A percentile compares a stretch with the other conserved stretches of the same genome.
Evolutionary conservation across 2,329 filamentous ascomycete species (phyloP).

Genomic region (Incumbomyces lentus): DNA sequence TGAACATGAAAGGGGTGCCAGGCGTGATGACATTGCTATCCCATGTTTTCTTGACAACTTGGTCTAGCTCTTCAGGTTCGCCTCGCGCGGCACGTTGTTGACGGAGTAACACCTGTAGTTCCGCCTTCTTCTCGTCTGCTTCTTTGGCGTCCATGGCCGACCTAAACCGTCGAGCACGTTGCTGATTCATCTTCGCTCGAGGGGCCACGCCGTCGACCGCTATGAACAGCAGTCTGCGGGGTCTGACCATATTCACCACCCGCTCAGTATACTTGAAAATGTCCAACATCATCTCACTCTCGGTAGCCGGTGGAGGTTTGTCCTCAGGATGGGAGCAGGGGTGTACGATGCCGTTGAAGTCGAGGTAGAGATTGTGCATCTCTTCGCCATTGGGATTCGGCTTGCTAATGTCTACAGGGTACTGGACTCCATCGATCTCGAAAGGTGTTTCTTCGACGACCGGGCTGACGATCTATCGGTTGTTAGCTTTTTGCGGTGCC

Average conservation of each 20-base stretch:
- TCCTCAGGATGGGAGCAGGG: constrained; percentile 97
- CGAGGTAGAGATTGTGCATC: constrained; percentile 93
- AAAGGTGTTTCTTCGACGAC: constrained; percentile 79
- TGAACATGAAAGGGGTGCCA: constrained; percentile 97
- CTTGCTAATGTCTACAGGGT: constrained; percentile 73
- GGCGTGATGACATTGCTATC: constrained; percentile 84
- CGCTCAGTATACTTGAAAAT: constrained; percentile 98
- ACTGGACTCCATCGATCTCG: constrained; percentile 69
- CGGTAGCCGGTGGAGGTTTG: constrained; percentile 75
- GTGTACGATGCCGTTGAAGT: constrained; percentile 99
- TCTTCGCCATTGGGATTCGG: constrained; percentile 96
- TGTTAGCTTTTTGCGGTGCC: not conserved
- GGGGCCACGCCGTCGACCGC: constrained; percentile 96
- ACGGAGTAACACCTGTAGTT: constrained; percentile 74
- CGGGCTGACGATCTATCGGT: constrained; percentile 60
- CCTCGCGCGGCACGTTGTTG: constrained; percentile 56
- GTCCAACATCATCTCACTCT: constrained; percentile 99
- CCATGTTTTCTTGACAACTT: constrained; percentile 74
- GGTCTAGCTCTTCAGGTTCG: constrained; percentile 41
- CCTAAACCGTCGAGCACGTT: constrained; percentile 89
- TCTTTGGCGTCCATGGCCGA: constrained; percentile 89
- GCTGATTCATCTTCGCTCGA: constrained; percentile 98
- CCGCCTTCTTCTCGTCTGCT: constrained; percentile 82
- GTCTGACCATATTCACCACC: constrained; percentile 96
- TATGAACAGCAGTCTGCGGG: constrained; percentile 92